phyloP scores from a whole-genome alignment of 495 filamentous ascomycete species.

The Xanthoparmelia taractica region DNA sequence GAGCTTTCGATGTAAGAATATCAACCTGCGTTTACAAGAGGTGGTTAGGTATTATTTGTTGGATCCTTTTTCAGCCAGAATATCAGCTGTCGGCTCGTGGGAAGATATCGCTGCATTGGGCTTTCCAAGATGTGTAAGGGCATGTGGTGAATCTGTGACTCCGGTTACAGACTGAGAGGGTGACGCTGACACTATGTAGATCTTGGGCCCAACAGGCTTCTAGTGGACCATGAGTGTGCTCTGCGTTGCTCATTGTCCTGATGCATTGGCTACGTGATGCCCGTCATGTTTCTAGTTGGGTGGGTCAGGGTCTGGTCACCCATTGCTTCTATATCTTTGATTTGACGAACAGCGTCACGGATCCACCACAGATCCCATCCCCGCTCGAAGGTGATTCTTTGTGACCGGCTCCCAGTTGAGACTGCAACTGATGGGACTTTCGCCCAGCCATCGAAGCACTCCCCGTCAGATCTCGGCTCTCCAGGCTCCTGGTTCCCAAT shows the following conservation, averaged over 20 bases:
- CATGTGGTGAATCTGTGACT: not conserved
- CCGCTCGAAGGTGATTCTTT: constrained; percentile 4
- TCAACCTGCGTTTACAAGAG: too few species aligned
- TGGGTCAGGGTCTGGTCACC: not conserved
- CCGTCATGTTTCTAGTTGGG: not conserved
- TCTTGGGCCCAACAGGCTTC: not conserved
- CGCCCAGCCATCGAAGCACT: not conserved
- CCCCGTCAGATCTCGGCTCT: not conserved
- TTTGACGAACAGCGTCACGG: not conserved
- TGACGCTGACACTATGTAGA: not conserved
- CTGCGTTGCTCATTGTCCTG: not conserved
- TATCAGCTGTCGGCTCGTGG: too few species aligned
- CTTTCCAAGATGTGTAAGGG: too few species aligned
- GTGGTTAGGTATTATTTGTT: too few species aligned
- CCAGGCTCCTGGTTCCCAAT: not conserved
- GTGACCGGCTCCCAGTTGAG: not conserved
- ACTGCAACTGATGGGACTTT: not conserved
- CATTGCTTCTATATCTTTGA: not conserved
- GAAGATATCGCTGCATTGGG: too few species aligned
- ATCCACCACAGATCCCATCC: constrained; percentile 13
- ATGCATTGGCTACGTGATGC: not conserved
- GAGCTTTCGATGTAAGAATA: too few species aligned
- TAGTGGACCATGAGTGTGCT: not conserved
- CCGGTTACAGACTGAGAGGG: not conserved
- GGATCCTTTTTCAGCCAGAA: too few species aligned